Base-by-base conservation (phyloP, 164 flowering plant species). In the Aristolochia californica region DNA sequence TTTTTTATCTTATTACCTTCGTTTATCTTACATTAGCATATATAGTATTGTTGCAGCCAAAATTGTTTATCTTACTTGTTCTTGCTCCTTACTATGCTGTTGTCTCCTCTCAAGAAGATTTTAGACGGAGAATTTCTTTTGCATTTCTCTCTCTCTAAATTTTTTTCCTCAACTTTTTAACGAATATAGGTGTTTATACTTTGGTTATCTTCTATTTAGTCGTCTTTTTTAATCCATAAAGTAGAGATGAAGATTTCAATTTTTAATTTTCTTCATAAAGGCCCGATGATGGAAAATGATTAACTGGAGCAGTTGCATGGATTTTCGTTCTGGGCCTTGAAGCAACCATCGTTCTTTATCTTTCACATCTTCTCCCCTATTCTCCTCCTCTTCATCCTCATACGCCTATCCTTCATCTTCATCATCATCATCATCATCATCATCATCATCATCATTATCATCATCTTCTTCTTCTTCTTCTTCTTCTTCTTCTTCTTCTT, bases 261-360 rank as follows among this genome's bases (percentile, higher is more conserved):
- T n/a, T n/a, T n/a, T 49, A 16, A 16, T 20, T n/a, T 21, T 9
- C 13, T n/a, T 2, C 11, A 21, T n/a, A 23, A 20, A 4, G 16
- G 53, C 53, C 53, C 53, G 9, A 49, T 49, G 53, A 49, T 49
- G 53, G 53, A 49, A 49, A 49, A 1, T 4, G 2, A 49, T 49
- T 1, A 9, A 1, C 20, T 49, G 24, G 53, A 49, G 53, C 53
- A 23, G 53, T 49, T 4, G 12, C 16, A n/a, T 20, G 20, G 53
- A 14, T n/a, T 21, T 49, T 49, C 22, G 20, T 49, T 20, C 9
- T 1, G 53, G 20, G 53, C 53, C 53, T 49, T 21, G 24, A 49
- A 1, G 53, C 53, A 18, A 49, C 20, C 53, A 16, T 20, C n/a
- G n/a, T n/a, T n/a, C 53, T 14, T 49, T 23, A 16, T 17, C 53